A percentile compares a stretch with the other conserved stretches of the same genome.
Conservation (phyloP, 2,329 filamentous ascomycete species). For the Sarocladium oryzae region DNA sequence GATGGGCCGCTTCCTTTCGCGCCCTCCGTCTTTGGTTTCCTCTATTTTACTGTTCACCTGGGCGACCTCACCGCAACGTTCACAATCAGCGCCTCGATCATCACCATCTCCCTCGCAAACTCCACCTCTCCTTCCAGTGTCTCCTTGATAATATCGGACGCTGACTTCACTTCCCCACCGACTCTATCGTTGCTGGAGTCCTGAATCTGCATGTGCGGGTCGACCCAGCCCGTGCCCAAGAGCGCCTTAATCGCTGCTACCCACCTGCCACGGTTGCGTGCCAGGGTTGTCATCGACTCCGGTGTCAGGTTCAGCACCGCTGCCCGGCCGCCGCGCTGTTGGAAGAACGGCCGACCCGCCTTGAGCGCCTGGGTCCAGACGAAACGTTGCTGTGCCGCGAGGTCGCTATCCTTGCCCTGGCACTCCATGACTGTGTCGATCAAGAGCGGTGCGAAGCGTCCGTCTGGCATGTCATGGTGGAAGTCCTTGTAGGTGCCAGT, state of each 20-base stretch:
- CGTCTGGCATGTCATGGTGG: slow-evolving; percentile 7
- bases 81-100: slow-evolving; percentile 7
- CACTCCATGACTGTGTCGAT: slow-evolving; percentile 1
- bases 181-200: not conserved
- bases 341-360: slow-evolving; percentile 1
- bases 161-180: slow-evolving; percentile 3
- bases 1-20: too few relatives aligned
- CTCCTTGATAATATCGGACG: slow-evolving; percentile 7
- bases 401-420: not conserved
- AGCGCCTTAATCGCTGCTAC: slow-evolving; percentile 6
- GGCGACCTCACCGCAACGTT: not conserved
- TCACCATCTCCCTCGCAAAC: not conserved
- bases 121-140: slow-evolving; percentile 5
- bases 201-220: slow-evolving; percentile 6
- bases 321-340: slow-evolving; percentile 1
- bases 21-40: too few relatives aligned
- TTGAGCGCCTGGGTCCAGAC: slow-evolving; percentile 8
- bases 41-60: not conserved
- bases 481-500: slow-evolving; percentile 7
- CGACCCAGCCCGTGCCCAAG: slow-evolving; percentile 1
- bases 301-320: slow-evolving; percentile 5
- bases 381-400: not conserved
- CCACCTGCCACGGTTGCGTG: slow-evolving; percentile 4
- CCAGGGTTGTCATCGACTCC: slow-evolving; percentile 2
- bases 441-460: slow-evolving; percentile 1